These are phyloP conservation scores for Solanum raphanifolium DNA, from an alignment of 257 asterid species.

Conservation along the genomic window DNA sequence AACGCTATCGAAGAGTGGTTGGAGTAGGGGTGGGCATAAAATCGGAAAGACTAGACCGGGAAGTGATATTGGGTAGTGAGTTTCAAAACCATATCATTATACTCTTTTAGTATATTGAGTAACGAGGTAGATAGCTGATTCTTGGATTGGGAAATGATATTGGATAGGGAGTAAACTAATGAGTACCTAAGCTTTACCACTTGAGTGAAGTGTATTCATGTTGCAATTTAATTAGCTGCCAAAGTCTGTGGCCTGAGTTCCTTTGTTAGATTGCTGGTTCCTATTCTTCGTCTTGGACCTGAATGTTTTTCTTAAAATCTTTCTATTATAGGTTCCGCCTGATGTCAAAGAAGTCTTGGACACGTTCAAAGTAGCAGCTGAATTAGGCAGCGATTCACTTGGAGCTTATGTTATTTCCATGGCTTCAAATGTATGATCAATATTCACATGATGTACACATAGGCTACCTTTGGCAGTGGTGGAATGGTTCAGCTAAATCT, in stretches of 20 bases:
- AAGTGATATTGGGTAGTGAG: neutral
- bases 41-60: neutral
- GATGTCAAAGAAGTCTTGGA: constrained; percentile 92
- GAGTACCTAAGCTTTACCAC: neutral
- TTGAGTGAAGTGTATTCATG: neutral
- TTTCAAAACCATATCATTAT: neutral
- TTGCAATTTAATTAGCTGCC: neutral
- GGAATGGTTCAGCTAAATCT: neutral
- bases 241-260: neutral
- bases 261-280: neutral
- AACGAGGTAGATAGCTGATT: neutral
- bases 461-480: neutral
- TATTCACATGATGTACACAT: neutral
- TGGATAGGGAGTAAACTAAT: neutral
- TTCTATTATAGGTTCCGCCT: constrained; percentile 44
- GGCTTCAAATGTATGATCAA: constrained; percentile 74
- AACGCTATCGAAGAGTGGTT: too few species aligned
- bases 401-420: constrained; percentile 99
- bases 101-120: neutral
- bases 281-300: neutral
- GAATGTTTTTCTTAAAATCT: neutral
- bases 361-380: constrained; percentile 92
- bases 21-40: too few species aligned
- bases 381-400: constrained; percentile 83
- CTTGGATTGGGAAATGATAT: neutral